Percentiles rank a stretch among this genome's conserved stretches.
These are phyloP conservation scores for Fusarium begoniae DNA, from an alignment of 2,329 filamentous ascomycete species.

Conservation along the genomic window DNA sequence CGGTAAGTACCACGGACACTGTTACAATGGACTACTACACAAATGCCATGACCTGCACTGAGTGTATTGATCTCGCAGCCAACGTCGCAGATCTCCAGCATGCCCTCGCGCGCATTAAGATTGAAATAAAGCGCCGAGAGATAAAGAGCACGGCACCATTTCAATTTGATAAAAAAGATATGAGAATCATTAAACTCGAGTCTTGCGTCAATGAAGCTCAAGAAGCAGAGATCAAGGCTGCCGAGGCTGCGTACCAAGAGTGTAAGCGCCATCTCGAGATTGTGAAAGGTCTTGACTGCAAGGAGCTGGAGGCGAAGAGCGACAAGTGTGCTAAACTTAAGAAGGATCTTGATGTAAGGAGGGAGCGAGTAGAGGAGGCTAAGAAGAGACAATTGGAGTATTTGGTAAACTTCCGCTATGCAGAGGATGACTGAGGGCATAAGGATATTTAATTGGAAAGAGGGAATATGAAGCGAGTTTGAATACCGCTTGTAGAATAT, in stretches of 20 bases:
- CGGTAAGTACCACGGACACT: fast-evolving
- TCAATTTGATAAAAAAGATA: neutral
- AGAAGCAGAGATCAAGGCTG: neutral
- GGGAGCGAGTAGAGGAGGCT: neutral
- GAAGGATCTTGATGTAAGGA: neutral
- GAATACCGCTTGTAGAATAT: fast-evolving
- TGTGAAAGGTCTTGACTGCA: neutral
- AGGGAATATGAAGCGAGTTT: fast-evolving
- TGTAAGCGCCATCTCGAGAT: neutral
- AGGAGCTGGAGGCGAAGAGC: fast-evolving
- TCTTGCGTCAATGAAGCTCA: neutral
- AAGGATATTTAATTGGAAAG: fast-evolving
- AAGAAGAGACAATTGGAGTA: neutral
- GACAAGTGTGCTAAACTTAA: fast-evolving
- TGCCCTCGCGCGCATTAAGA: fast-evolving
- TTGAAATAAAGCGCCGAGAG: neutral
- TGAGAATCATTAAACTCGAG: neutral
- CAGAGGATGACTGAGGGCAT: fast-evolving
- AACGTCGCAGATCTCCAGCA: neutral
- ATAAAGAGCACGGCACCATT: neutral
- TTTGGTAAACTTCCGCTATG: neutral
- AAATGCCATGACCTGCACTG: neutral
- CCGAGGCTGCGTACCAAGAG: neutral
- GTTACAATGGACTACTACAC: neutral
- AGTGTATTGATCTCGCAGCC: neutral